Evolutionary conservation across 2,329 filamentous ascomycete species (phyloP), one percentile per base, ranked within the genome.

Genomic region (Decorospora gaudefroyi): DNA sequence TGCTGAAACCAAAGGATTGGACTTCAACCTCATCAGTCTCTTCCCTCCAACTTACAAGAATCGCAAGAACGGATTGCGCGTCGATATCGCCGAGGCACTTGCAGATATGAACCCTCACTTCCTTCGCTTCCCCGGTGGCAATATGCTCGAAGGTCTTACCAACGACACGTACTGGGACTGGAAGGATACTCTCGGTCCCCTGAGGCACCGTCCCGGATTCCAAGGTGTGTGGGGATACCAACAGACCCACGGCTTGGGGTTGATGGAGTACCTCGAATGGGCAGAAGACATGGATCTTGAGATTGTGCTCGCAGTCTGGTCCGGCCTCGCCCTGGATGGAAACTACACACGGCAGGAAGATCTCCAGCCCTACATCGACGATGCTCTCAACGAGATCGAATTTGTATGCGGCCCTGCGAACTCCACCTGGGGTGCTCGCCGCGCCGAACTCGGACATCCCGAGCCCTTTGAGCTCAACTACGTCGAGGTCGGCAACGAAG

Each of bases 21-120:
- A 68, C 40, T 79, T 81, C 63, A 75, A 76, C 46, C 61, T 81
- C 12, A 75, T 81, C 47, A 76, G 74, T 35, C 60, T 81, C 25
- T 81, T 80, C 62, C 76, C 76, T 2, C 77, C 77, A 4, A 81
- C 78, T 1, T 81, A 76, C 72, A 79, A 79, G 37, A 59, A 73
- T 47, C 70, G 77, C 12, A 71, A 72, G 38, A 80, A 81, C 54
- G 78, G 78, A 12, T 61, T 79, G 28, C 70, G 77, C 6, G 64
- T 72, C 23, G 78, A 80, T 42, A 65, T 80, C 30, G 76, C 75
- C 33, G 69, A 80, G 47, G 72, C 72, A 11, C 65, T 76, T 30
- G 63, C 64, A 19, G 72, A 67, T 29, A 61, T 75, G 47, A 71
- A 71, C 31, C 68, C 75, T 6, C 69, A 62, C 47, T 76, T 78